Evolutionary conservation across 2,329 filamentous ascomycete species (phyloP).

Genomic region (Pyricularia sp.): DNA sequence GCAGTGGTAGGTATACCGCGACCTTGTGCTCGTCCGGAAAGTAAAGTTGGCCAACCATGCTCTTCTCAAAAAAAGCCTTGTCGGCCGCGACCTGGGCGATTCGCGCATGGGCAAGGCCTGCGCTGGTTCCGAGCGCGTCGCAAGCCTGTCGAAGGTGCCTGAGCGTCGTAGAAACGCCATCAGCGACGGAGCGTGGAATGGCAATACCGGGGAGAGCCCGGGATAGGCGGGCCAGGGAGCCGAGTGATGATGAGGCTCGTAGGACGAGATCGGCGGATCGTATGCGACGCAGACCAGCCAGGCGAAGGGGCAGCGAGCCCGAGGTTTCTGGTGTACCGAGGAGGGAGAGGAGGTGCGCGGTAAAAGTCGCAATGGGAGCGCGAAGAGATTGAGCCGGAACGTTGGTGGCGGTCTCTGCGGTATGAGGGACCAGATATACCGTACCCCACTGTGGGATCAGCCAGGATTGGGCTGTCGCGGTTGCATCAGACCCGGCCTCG

Average conservation of each 20-base stretch:
- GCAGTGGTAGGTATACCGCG: constrained; percentile 83
- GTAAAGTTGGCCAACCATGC: constrained; percentile 97
- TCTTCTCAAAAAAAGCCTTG: constrained; percentile 94
- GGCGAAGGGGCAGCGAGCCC: constrained; percentile 74
- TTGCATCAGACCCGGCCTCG: not conserved
- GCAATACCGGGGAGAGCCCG: constrained; percentile 80
- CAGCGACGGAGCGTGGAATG: constrained; percentile 78
- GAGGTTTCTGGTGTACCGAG: constrained; percentile 68
- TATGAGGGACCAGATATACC: constrained; percentile 48
- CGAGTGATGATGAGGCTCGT: constrained; percentile 85
- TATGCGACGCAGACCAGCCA: constrained; percentile 79
- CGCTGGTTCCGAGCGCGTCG: constrained; percentile 51
- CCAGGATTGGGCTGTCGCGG: constrained; percentile 58
- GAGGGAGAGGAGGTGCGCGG: constrained; percentile 78
- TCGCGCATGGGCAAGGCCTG: constrained; percentile 70
- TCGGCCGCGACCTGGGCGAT: constrained; percentile 85
- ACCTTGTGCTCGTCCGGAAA: constrained; percentile 98
- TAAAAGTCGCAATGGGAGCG: constrained; percentile 80
- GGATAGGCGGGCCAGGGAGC: constrained; percentile 81
- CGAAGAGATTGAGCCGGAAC: constrained; percentile 60
- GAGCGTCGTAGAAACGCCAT: constrained; percentile 74
- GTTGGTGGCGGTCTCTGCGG: constrained; percentile 29
- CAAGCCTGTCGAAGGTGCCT: constrained; percentile 70
- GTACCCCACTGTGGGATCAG: constrained; percentile 92
- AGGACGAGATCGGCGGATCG: constrained; percentile 77